These are phyloP conservation scores for Phaeophleospora eucalypticola DNA, from an alignment of 2,329 filamentous ascomycete genomes.

Conservation along the genomic window DNA sequence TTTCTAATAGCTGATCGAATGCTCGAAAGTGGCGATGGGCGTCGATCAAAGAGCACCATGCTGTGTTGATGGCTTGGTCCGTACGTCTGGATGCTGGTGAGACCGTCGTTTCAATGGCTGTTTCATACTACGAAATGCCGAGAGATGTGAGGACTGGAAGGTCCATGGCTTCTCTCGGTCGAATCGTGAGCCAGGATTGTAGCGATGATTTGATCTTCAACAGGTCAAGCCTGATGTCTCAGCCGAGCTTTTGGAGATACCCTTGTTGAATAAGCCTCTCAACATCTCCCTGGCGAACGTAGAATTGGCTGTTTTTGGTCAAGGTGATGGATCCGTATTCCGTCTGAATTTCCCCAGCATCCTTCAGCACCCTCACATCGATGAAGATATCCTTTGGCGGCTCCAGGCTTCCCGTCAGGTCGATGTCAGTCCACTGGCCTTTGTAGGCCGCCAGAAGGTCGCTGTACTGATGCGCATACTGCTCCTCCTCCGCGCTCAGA, in stretches of 20 bases:
- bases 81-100: too few relatives aligned
- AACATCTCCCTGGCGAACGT: constrained; percentile 91
- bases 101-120: too few relatives aligned
- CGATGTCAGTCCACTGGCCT: constrained; percentile 96
- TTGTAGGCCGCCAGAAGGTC: constrained; percentile 95
- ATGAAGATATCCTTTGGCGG: constrained; percentile 96
- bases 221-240: constrained; percentile 35
- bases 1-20: too few relatives aligned
- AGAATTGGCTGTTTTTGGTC: constrained; percentile 98
- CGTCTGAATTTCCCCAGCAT: constrained; percentile 97
- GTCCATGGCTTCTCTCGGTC: too few relatives aligned
- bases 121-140: too few relatives aligned
- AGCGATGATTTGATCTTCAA: too few relatives aligned
- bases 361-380: constrained; percentile 90
- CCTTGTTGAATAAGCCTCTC: constrained; percentile 91
- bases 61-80: too few relatives aligned
- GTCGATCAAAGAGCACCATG: too few relatives aligned
- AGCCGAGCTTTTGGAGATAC: constrained; percentile 86
- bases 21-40: too few relatives aligned
- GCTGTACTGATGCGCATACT: constrained; percentile 87
- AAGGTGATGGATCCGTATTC: constrained; percentile 98
- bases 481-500: constrained; percentile 91
- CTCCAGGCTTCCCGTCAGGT: constrained; percentile 87
- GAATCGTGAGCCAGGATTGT: too few relatives aligned
- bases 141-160: too few relatives aligned